Evolutionary conservation across 2,329 filamentous ascomycete species (phyloP).

Genomic region (Aspergillus costaricaensis): DNA sequence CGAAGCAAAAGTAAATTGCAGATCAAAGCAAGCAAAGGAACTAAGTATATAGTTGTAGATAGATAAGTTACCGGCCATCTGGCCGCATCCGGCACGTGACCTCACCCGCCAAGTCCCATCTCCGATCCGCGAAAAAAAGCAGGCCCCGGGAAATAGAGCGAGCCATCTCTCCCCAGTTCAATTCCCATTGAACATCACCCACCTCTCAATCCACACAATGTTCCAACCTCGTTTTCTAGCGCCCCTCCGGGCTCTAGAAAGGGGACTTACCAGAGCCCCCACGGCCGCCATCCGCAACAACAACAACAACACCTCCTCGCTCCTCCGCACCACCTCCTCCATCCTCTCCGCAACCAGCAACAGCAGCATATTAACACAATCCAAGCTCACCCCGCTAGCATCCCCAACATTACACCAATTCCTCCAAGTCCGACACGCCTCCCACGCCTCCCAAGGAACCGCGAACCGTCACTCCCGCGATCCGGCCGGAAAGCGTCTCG

Average conservation of each 20-base stretch:
- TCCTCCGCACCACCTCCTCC: constrained; percentile 32
- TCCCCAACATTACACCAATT: constrained; percentile 40
- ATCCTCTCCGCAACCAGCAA: constrained; percentile 15
- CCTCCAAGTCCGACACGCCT: constrained; percentile 60
- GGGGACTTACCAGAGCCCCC: constrained; percentile 31
- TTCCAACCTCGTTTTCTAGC: constrained; percentile 46
- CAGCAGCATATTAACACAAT: too few relatives aligned
- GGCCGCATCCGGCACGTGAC: constrained; percentile 26
- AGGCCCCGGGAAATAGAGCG: constrained; percentile 17
- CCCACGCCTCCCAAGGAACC: constrained; percentile 65
- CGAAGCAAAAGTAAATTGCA: not conserved
- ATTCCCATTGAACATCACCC: constrained; percentile 15
- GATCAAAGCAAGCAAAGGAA: too few relatives aligned
- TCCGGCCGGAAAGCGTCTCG: constrained; percentile 80
- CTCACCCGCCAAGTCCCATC: constrained; percentile 22
- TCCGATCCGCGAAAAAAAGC: constrained; percentile 27
- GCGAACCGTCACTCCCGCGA: constrained; percentile 69
- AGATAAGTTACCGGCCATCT: not conserved
- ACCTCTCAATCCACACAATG: constrained; percentile 30
- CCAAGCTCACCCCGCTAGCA: constrained; percentile 26
- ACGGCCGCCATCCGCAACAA: constrained; percentile 26
- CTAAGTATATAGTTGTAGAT: not conserved
- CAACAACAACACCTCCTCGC: constrained; percentile 11
- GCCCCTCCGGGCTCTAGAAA: constrained; percentile 42
- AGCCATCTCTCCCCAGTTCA: constrained; percentile 11